Conservation (phyloP, 2,329 filamentous ascomycete genomes). For the Thermochaetoides dissita region DNA sequence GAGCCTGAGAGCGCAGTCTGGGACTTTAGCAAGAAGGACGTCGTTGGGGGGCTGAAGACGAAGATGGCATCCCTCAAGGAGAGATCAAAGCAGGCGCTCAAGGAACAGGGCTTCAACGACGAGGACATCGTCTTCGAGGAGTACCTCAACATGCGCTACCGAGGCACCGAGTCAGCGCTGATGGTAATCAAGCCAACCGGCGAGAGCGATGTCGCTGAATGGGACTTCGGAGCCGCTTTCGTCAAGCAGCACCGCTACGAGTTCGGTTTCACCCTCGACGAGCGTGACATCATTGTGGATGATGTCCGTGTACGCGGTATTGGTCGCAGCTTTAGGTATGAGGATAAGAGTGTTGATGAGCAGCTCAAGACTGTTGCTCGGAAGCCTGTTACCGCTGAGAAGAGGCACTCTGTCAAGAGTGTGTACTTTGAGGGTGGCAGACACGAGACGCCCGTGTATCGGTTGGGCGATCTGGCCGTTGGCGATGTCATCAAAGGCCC, state of each 20-base stretch:
- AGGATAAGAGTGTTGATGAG: conserved; percentile 70
- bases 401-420: conserved; percentile 49
- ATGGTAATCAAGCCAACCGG: conserved; percentile 69
- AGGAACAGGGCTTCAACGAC: conserved; percentile 66
- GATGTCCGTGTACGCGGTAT: conserved; percentile 81
- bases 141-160: conserved; percentile 87
- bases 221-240: conserved; percentile 76
- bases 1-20: conserved; percentile 56
- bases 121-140: conserved; percentile 71
- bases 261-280: conserved; percentile 76
- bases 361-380: conserved; percentile 60
- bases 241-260: conserved; percentile 79
- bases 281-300: conserved; percentile 79
- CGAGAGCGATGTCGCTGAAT: conserved; percentile 36
- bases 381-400: conserved; percentile 40
- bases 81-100: conserved; percentile 54
- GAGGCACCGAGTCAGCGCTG: conserved; percentile 77
- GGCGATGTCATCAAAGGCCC: conserved; percentile 66
- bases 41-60: conserved; percentile 46
- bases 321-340: conserved; percentile 69
- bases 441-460: conserved; percentile 67
- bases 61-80: conserved; percentile 70
- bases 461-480: conserved; percentile 57
- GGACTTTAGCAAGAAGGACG: conserved; percentile 39
- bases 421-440: conserved; percentile 81